Evolutionary conservation across 371 early-diverging fungal genomes (phyloP), one percentile per base, ranked within the genome.

Genomic region (Saksenaea vasiformis): DNA sequence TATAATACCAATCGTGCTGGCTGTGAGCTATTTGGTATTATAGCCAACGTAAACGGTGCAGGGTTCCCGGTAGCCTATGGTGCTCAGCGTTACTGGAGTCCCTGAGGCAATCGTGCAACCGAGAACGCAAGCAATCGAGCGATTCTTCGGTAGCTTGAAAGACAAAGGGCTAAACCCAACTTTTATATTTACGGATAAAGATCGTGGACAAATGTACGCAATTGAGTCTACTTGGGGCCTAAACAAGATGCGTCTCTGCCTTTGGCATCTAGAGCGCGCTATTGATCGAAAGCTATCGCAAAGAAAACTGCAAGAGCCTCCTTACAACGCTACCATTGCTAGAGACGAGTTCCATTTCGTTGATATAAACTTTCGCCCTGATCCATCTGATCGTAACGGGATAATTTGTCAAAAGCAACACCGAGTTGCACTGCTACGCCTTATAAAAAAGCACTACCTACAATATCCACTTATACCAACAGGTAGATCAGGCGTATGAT

Each of bases 101-200:
- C 37, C 39, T 5, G 3, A 11, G 11, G 11, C 11, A 11, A n/a
- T 10, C 15, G 11, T 5, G 3, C 39, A 39, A 11, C 11, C 5
- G 11, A 2, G 39, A 39, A 39, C 37, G 37, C 5, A 37, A 37
- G 37, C 37, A n/a, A n/a, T n/a, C n/a, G n/a, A n/a, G n/a, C n/a
- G n/a, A n/a, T n/a, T n/a, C n/a, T n/a, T n/a, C n/a, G 13, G 37
- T 8, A 37, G 13, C 8, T 39, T 11, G n/a, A 39, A 39, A n/a
- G 11, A n/a, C 11, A 11, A 3, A n/a, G 39, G 39, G 11, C 11
- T 39, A 5, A 39, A 2, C 11, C 39, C 11, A 11, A n/a, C 2
- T 3, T 57, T 17, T 38, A 57, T 57, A 36, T 57, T 57, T 26
- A 19, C 57, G 1, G 57, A 57, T 17, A 57, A 57, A 37, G 57